Evolutionary conservation across 371 early-diverging fungal species (phyloP), one percentile per base, ranked within the genome.

Genomic region (Mortierella sp.): DNA sequence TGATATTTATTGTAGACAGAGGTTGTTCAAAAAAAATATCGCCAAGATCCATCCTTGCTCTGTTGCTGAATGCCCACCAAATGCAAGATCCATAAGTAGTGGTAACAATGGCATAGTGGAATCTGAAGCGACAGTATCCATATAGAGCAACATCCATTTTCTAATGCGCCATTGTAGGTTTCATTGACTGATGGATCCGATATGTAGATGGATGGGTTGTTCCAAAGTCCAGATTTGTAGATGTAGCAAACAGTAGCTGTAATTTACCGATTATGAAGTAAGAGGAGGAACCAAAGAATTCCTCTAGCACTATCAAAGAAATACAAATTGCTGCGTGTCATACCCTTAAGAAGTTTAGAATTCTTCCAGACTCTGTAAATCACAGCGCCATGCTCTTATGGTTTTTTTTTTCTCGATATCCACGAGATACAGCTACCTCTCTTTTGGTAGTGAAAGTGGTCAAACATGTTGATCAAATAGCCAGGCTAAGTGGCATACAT

Each of bases 191-290:
- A 60, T 53, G 66, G 40, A 47, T n/a, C 17, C 9, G 53, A 26
- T 53, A 9, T 26, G 15, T 55, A 47, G 66, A 66, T 66, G 72
- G 72, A 66, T 71, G 64, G 65, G 15, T 65, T 37, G 32, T 34
- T 70, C 31, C 35, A 56, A 0, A 23, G 35, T 19, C 42, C 37
- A 26, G 15, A 62, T 60, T 19, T 26, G n/a, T 63, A 64, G 51
- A 58, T 59, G 34, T 23, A n/a, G 37, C 43, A 31, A n/a, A 57
- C 28, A 40, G 43, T 31, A 57, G 23, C 10, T 19, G 9, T 22
- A 54, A 62, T 35, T 70, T 72, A 72, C 73, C 73, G 72, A 72
- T 61, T 47, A 66, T 62, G 61, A 61, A 62, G 66, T 57, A 70
- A 72, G 67, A 66, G 67, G 67, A 66, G 67, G 73, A 61, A 59